These are phyloP conservation scores for Crithidia mellificae DNA, from an alignment of 208 protist species.

Conservation along the genomic window DNA sequence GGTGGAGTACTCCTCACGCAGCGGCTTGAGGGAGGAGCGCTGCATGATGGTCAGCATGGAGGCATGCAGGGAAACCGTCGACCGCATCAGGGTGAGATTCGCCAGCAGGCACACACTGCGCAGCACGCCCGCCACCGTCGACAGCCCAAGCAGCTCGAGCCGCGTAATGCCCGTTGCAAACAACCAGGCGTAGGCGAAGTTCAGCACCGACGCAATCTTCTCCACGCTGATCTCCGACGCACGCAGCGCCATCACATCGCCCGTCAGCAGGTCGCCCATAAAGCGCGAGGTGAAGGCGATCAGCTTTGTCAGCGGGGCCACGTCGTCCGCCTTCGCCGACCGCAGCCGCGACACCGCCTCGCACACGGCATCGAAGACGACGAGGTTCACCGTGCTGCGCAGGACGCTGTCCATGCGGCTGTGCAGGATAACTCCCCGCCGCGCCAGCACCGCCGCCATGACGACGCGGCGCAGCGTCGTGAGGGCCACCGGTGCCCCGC, in stretches of 20 bases:
- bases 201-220: conserved; percentile 69
- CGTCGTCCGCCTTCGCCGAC: conserved; percentile 46
- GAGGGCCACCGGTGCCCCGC: conserved; percentile 12
- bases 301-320: conserved; percentile 62
- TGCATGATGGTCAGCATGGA: conserved; percentile 57
- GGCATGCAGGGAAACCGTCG: conserved; percentile 38
- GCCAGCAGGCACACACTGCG: conserved; percentile 63
- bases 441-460: conserved; percentile 61
- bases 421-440: conserved; percentile 76
- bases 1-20: conserved; percentile 64
- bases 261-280: conserved; percentile 56
- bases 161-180: conserved; percentile 66
- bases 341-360: conserved; percentile 78
- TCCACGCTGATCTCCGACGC: conserved; percentile 70
- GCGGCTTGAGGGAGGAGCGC: conserved; percentile 58
- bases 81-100: conserved; percentile 77
- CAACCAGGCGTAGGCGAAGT: conserved; percentile 80
- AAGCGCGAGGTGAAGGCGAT: conserved; percentile 76
- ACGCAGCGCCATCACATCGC: conserved; percentile 73
- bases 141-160: conserved; percentile 78
- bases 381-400: conserved; percentile 78
- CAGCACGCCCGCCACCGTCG: conserved; percentile 67
- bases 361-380: conserved; percentile 87
- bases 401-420: conserved; percentile 78
- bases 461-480: conserved; percentile 56